Base-by-base conservation (phyloP, 2,329 filamentous ascomycete genomes). In the Penicillium sumatraense region DNA sequence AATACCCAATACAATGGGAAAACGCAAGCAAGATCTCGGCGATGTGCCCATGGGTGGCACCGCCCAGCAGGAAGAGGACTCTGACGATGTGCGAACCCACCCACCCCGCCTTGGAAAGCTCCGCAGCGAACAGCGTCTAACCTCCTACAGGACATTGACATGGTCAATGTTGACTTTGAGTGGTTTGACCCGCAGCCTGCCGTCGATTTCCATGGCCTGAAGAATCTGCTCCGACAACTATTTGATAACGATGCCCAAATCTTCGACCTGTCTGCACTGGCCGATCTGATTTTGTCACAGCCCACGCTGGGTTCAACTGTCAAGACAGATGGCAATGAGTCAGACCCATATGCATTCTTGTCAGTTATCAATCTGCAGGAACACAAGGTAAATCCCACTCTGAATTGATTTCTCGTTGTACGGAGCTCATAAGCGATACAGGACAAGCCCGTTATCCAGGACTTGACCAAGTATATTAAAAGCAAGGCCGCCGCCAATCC, bases 101-200 rank as follows among this genome's bases (percentile, higher is more conserved):
- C 40, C 40, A n/a, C 44, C 38, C 38, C 49, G 21, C 54, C 36
- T 11, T 31, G 26, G 26, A 21, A 45, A 20, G 24, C 33, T 38
- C 18, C 40, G 36, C 48, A 36, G 26, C 31, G 27, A 27, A 52
- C 23, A 53, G 23, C 42, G 42, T 33, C 53, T 60, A 56, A 61
- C 33, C 33, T 11, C 54, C 23, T 9, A 96, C 10, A 46, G 90
- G 91, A 96, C 68, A 89, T 92, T 69, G 90, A 96, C 71, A 89
- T 93, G 73, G 86, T 99, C 62, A 89, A 98, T 71, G 92, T 98
- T 54, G 93, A 98, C 63, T 99, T 99, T 69, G 95, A 99, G 79
- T 98, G 92, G 90, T 99, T 98, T 80, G 96, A 97, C 77, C 96
- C 93, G 59, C 89, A 95, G 66, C 83, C 90, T 2, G 86, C 89